A percentile compares a stretch with the other conserved stretches of the same genome.
These are phyloP conservation scores for Sisymbrium altissimum DNA, from an alignment of 345 rosid species.

Conservation along the genomic window DNA sequence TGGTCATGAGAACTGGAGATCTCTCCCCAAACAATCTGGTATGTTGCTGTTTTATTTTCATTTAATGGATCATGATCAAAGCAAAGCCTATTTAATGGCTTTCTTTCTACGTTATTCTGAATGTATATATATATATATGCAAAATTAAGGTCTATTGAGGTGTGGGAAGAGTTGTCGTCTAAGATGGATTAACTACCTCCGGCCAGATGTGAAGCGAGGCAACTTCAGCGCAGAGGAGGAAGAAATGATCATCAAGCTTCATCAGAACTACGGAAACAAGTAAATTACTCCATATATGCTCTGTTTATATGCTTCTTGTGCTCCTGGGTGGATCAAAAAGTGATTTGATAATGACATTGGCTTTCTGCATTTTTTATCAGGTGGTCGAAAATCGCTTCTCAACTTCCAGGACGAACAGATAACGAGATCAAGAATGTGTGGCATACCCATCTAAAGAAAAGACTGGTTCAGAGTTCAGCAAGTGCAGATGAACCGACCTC, in stretches of 20 bases:
- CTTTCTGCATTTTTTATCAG: constrained; percentile 33
- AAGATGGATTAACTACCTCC: constrained; percentile 85
- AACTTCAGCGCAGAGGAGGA: constrained; percentile 76
- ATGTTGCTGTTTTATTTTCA: constrained; percentile 16
- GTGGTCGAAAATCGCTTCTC: constrained; percentile 90
- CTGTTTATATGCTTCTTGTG: neutral
- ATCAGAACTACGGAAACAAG: constrained; percentile 72
- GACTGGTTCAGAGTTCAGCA: constrained; percentile 17
- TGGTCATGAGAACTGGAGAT: constrained; percentile 73
- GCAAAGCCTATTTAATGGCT: neutral
- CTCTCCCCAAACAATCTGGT: constrained; percentile 69
- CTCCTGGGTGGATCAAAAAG: neutral
- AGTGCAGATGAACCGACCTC: constrained; percentile 27
- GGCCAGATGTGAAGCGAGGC: constrained; percentile 89
- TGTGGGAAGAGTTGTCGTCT: constrained; percentile 96
- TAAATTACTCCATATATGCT: constrained; percentile 21
- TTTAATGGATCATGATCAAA: constrained; percentile 3
- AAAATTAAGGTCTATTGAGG: constrained; percentile 55
- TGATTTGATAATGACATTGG: constrained; percentile 9
- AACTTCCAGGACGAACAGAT: constrained; percentile 82
- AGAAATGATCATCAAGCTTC: constrained; percentile 56
- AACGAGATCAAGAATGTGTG: constrained; percentile 92
- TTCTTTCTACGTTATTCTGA: neutral
- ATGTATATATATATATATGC: neutral
- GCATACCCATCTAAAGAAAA: constrained; percentile 86